Conservation (phyloP, 768 basidiomycete genomes). For the Vararia minispora region DNA sequence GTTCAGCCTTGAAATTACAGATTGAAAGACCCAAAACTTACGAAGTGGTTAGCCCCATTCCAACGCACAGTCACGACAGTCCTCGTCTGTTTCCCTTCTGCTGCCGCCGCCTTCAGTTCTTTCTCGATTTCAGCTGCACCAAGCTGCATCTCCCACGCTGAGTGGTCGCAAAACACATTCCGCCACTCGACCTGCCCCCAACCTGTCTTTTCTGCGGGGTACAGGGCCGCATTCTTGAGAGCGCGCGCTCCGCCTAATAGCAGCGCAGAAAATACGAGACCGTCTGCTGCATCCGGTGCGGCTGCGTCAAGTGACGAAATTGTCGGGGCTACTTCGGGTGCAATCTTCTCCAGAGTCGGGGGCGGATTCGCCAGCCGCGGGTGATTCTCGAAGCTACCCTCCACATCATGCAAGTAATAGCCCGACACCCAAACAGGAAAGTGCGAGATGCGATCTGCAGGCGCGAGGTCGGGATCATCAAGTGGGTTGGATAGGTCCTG, state of each 20-base stretch:
- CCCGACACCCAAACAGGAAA: constrained; percentile 1
- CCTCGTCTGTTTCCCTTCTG: neutral
- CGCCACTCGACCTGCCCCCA: neutral
- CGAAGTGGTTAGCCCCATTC: constrained; percentile 6
- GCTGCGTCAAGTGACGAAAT: neutral
- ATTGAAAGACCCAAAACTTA: neutral
- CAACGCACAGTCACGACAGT: neutral
- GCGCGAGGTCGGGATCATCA: neutral
- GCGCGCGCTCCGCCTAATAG: neutral
- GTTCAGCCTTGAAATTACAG: too few species aligned
- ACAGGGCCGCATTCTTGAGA: neutral
- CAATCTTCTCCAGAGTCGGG: neutral
- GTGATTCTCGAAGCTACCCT: neutral
- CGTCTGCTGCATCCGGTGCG: neutral
- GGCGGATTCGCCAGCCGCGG: neutral
- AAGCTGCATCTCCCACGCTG: constrained; percentile 7
- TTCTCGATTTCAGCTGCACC: constrained; percentile 5
- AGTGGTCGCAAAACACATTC: neutral
- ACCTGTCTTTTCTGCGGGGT: too few species aligned
- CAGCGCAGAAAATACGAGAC: neutral
- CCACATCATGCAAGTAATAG: neutral
- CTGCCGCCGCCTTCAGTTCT: constrained; percentile 5
- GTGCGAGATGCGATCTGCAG: neutral
- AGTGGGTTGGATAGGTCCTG: neutral
- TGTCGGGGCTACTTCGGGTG: neutral